Percentiles rank a stretch among this genome's conserved stretches.
phyloP scores from a whole-genome alignment of 495 filamentous ascomycete species.

The Articulospora tetracladia region DNA sequence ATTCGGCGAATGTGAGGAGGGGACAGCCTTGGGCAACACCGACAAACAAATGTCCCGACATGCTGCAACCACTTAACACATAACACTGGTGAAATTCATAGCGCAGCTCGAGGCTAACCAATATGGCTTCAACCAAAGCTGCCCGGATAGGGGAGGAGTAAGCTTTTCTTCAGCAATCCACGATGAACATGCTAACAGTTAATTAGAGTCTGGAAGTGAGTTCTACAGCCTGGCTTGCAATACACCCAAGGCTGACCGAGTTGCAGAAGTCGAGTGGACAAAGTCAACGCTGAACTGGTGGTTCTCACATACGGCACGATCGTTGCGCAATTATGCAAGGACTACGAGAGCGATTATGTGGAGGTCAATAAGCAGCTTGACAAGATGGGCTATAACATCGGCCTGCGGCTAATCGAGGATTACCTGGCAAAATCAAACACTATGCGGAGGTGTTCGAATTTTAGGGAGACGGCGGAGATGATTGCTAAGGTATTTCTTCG shows the following conservation, averaged over 20 bases:
- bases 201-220: slow-evolving; percentile 94
- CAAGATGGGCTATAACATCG: slow-evolving; percentile 99
- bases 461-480: slow-evolving; percentile 93
- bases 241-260: not conserved
- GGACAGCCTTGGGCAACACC: not conserved
- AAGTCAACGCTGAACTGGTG: slow-evolving; percentile 87
- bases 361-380: slow-evolving; percentile 97
- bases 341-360: slow-evolving; percentile 87
- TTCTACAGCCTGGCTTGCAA: not conserved
- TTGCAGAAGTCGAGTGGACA: slow-evolving; percentile 59
- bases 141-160: slow-evolving; percentile 97
- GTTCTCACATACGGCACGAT: slow-evolving; percentile 98
- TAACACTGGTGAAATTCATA: not conserved
- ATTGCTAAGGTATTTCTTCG: slow-evolving; percentile 71
- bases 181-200: slow-evolving; percentile 24
- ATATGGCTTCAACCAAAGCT: slow-evolving; percentile 73
- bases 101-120: slow-evolving; percentile 9
- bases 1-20: not conserved
- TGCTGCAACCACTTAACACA: not conserved
- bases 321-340: slow-evolving; percentile 92
- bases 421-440: slow-evolving; percentile 92
- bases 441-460: slow-evolving; percentile 80
- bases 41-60: not conserved
- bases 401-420: slow-evolving; percentile 92
- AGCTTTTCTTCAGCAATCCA: slow-evolving; percentile 32